These are phyloP conservation scores for Xylaria palmicola DNA, from an alignment of 495 filamentous ascomycete species.

Conservation along the genomic window DNA sequence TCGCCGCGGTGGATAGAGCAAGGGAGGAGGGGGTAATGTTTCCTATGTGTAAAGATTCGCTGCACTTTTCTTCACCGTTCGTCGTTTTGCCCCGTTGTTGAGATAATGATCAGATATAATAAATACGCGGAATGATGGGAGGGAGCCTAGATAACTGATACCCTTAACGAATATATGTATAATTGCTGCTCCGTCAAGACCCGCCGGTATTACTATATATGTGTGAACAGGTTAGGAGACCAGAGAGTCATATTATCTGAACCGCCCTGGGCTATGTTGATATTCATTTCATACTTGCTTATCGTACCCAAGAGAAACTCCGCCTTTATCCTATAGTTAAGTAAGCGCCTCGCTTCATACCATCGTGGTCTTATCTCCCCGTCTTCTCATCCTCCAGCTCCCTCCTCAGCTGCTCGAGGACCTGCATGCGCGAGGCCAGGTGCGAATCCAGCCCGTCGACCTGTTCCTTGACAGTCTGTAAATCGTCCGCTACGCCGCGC, in stretches of 20 bases:
- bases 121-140: not conserved
- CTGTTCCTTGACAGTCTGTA: constrained; percentile 74
- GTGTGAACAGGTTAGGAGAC: not conserved
- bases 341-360: not conserved
- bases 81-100: too few relatives aligned
- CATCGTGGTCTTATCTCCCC: constrained; percentile 30
- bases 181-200: not conserved
- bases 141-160: too few relatives aligned
- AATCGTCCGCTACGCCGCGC: constrained; percentile 62
- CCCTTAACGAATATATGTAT: constrained; percentile 1
- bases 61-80: too few relatives aligned
- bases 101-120: too few relatives aligned
- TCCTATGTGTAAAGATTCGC: too few relatives aligned
- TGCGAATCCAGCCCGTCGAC: constrained; percentile 68
- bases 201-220: not conserved
- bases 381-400: constrained; percentile 67
- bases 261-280: not conserved
- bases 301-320: constrained; percentile 9
- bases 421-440: constrained; percentile 57
- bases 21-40: too few relatives aligned
- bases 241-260: not conserved
- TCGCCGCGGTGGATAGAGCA: too few relatives aligned
- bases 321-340: constrained; percentile 5
- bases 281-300: not conserved
- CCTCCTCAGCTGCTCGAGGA: constrained; percentile 55